Conservation (phyloP, 2,329 filamentous ascomycete species). For the Alternaria novae-zelandiae region DNA sequence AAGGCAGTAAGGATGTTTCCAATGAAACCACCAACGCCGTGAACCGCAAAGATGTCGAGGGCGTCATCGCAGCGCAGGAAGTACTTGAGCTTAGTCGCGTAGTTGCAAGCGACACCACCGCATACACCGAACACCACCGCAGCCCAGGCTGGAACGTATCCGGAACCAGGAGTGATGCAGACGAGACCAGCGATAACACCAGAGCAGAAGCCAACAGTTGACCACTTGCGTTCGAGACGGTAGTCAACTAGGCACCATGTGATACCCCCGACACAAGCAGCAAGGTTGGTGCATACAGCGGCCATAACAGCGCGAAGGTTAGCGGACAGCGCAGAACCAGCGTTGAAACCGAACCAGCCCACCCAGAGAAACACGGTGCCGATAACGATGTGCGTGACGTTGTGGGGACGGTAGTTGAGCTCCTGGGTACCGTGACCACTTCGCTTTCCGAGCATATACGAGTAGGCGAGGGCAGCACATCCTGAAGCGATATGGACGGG, state of each 20-base stretch:
- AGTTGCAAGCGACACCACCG: constrained; percentile 81
- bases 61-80: constrained; percentile 81
- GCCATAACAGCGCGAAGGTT: constrained; percentile 89
- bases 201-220: constrained; percentile 90
- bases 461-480: constrained; percentile 84
- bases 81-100: constrained; percentile 91
- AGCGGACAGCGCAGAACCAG: constrained; percentile 79
- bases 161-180: constrained; percentile 86
- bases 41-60: constrained; percentile 74
- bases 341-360: constrained; percentile 95
- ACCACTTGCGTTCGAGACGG: constrained; percentile 88
- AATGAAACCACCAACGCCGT: constrained; percentile 65
- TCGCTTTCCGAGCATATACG: constrained; percentile 87
- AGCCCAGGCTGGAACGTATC: constrained; percentile 84
- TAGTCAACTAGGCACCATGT: constrained; percentile 92
- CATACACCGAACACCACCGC: constrained; percentile 79
- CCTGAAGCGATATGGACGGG: constrained; percentile 89
- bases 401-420: constrained; percentile 90
- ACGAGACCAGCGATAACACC: constrained; percentile 88
- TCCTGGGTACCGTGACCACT: constrained; percentile 85
- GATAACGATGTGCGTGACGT: constrained; percentile 89
- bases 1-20: constrained; percentile 69
- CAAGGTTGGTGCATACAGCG: constrained; percentile 82
- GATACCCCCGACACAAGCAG: constrained; percentile 82
- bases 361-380: constrained; percentile 95